Percentiles rank a stretch among this genome's conserved stretches.
phyloP scores from a whole-genome alignment of 2,329 filamentous ascomycete species.

The Allantophomopsis lycopodina region DNA sequence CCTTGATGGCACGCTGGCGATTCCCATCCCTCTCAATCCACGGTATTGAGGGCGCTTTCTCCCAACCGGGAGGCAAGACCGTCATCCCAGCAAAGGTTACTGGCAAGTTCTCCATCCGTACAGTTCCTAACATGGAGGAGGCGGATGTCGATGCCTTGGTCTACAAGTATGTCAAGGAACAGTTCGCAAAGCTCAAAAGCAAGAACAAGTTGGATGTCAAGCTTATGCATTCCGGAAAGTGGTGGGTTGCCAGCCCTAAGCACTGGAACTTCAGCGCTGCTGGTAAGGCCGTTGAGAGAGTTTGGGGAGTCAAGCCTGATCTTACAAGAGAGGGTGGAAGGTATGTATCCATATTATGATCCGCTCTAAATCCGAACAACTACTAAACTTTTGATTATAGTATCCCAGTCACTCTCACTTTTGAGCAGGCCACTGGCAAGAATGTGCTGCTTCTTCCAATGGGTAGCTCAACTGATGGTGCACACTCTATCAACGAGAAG shows the following conservation, averaged over 20 bases:
- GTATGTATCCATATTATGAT: slow-evolving; percentile 27
- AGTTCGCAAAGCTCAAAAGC: slow-evolving; percentile 74
- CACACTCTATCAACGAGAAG: slow-evolving; percentile 77
- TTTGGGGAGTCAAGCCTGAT: slow-evolving; percentile 88
- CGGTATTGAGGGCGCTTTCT: slow-evolving; percentile 91
- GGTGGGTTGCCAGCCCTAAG: slow-evolving; percentile 96
- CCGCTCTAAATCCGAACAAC: slow-evolving; percentile 1
- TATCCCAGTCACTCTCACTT: slow-evolving; percentile 93
- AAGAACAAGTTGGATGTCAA: slow-evolving; percentile 83
- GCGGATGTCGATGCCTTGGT: slow-evolving; percentile 78
- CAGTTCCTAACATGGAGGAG: slow-evolving; percentile 94
- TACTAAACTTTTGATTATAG: slow-evolving; percentile 27
- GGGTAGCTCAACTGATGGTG: slow-evolving; percentile 62
- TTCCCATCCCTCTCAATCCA: slow-evolving; percentile 90
- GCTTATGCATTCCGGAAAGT: slow-evolving; percentile 85
- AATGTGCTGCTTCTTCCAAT: not conserved
- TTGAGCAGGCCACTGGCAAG: slow-evolving; percentile 90
- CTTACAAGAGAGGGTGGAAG: slow-evolving; percentile 91
- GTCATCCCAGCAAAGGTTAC: slow-evolving; percentile 97
- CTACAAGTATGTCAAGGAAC: slow-evolving; percentile 67
- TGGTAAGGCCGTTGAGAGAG: slow-evolving; percentile 87
- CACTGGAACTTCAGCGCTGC: slow-evolving; percentile 98
- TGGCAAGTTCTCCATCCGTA: slow-evolving; percentile 97
- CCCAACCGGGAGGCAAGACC: slow-evolving; percentile 86
- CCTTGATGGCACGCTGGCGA: slow-evolving; percentile 92